These are phyloP conservation scores for Avena eriantha DNA, from an alignment of 176 grass and related monocot species.

Conservation along the genomic window DNA sequence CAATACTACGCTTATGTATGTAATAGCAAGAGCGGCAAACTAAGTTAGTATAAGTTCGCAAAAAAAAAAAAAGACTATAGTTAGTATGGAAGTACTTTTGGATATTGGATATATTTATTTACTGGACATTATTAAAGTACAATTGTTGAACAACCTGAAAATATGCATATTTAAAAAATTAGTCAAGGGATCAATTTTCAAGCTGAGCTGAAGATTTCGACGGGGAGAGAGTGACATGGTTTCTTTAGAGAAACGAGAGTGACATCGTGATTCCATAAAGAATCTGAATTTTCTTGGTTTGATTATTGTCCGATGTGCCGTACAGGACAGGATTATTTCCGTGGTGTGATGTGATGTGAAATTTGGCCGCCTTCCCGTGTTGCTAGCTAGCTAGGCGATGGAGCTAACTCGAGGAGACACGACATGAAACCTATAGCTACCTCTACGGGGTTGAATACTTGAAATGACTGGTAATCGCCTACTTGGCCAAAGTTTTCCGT, in stretches of 20 bases:
- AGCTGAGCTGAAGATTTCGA: slow-evolving; percentile 31
- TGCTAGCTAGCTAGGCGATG: background rate
- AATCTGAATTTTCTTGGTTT: background rate
- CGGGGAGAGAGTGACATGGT: background rate
- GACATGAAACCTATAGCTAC: slow-evolving; percentile 29
- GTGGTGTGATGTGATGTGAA: slow-evolving; percentile 34
- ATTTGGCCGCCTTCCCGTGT: slow-evolving; percentile 13
- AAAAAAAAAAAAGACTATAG: no score
- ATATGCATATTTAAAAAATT: background rate
- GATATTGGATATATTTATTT: background rate
- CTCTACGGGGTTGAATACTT: background rate
- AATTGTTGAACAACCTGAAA: background rate
- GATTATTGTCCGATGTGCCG: slow-evolving; percentile 35
- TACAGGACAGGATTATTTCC: background rate
- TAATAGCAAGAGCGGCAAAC: background rate
- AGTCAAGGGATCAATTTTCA: background rate
- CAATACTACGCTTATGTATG: background rate
- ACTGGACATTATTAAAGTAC: background rate
- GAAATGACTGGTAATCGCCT: slow-evolving; percentile 31
- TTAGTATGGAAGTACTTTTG: background rate
- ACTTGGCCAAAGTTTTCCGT: background rate
- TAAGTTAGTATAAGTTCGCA: background rate
- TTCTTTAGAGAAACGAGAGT: background rate
- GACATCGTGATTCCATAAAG: background rate
- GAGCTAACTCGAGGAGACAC: slow-evolving; percentile 28